Evolutionary conservation across 1,284 basidiomycete species (phyloP), one percentile per base, ranked within the genome.

Genomic region (Austropuccinia psidii): DNA sequence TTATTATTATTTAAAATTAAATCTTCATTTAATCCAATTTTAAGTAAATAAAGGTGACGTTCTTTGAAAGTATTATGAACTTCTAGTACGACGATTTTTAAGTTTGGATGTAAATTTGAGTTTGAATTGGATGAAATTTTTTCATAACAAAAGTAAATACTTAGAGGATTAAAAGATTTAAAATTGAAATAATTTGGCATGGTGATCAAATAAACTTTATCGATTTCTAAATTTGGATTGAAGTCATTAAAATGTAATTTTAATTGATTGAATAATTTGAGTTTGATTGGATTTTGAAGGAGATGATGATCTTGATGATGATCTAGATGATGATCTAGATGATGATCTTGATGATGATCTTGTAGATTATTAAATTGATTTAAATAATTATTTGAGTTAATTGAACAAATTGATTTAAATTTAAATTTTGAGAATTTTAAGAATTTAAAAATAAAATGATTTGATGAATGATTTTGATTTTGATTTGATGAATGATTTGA

Each of bases 21-120:
- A 77, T 87, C 85, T 50, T 82, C 80, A 31, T 80, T 72, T 24
- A 68, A 77, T 8, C 84, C 85, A 0, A 84, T 76, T 74, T 85
- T 81, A 0, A 80, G 76, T 1, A 80, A 74, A 75, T 81, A 89
- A 80, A 87, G 84, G 80, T 89, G 89, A 64, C 85, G 84, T 80
- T 91, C 89, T 3, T 86, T 85, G 79, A 90, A 90, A 0, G 89
- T 90, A 78, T 90, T 91, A 78, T 90, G 89, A 15, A 90, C 87
- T 85, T 90, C 89, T 3, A 90, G 80, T 0, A 90, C 83, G 8
- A 85, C 82, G 21, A 85, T 78, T 81, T 84, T 84, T 45, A 88
- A 78, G 21, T 52, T 68, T 43, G 49, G 49, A 68, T 68, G 62
- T 5, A 17, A 17, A 47, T 33, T 65, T 6, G 62, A 47, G 49